phyloP scores from a whole-genome alignment of 2,329 filamentous ascomycete species.

The Sporothrix dimorphospora region DNA sequence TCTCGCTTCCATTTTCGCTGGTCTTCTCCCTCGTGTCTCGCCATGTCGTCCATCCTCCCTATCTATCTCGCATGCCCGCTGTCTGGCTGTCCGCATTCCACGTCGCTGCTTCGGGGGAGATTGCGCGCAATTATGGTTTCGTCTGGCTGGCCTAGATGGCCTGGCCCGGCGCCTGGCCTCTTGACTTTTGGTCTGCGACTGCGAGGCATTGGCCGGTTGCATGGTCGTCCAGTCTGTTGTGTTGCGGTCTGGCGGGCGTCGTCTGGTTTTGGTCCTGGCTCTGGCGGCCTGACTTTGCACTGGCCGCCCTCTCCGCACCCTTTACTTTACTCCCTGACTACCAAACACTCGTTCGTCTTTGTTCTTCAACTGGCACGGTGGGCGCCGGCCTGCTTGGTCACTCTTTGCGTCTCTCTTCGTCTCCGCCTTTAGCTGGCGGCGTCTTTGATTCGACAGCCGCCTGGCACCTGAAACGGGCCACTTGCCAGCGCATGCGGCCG shows the following conservation, averaged over 20 bases:
- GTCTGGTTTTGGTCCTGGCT: not conserved
- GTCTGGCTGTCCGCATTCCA: conserved; percentile 19
- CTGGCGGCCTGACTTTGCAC: not conserved
- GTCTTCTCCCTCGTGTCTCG: conserved; percentile 6
- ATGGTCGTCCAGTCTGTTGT: not conserved
- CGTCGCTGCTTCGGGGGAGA: conserved; percentile 8
- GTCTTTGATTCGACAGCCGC: conserved; percentile 26
- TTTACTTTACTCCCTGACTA: not conserved
- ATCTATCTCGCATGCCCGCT: not conserved
- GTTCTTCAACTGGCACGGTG: not conserved
- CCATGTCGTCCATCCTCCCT: not conserved
- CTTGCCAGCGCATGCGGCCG: conserved; percentile 14
- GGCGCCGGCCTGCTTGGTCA: not conserved
- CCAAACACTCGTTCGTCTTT: conserved; percentile 14
- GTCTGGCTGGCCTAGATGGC: not conserved
- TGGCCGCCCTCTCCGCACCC: not conserved
- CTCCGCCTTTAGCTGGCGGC: conserved; percentile 11
- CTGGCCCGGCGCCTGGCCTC: conserved; percentile 7
- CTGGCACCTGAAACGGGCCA: conserved; percentile 30
- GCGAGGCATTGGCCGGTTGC: not conserved
- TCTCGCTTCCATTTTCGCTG: not conserved
- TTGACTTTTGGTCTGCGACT: not conserved
- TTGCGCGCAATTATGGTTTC: not conserved
- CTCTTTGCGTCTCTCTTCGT: conserved; percentile 7
- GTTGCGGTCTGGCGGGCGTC: not conserved